These are phyloP conservation scores for Tetradesmus lagerheimii DNA, from an alignment of 139 green algal species.

Conservation along the genomic window DNA sequence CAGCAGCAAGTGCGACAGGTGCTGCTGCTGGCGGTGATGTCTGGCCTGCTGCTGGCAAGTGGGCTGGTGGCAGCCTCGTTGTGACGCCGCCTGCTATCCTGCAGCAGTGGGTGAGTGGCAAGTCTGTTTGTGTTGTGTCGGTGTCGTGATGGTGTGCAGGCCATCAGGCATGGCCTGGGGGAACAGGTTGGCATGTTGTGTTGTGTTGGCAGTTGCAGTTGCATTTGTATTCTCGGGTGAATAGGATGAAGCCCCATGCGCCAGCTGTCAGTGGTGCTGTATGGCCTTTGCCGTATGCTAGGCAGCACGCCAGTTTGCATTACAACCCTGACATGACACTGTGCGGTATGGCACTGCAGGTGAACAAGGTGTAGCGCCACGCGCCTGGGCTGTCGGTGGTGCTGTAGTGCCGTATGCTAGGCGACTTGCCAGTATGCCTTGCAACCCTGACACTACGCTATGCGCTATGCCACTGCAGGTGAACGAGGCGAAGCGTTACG, in stretches of 20 bases:
- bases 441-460: no score
- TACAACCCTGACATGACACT: no score
- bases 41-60: slow-evolving; percentile 8
- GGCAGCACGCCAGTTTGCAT: no score
- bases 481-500: slow-evolving; percentile 20
- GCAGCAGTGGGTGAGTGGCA: slow-evolving; percentile 59
- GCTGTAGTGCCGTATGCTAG: slow-evolving; percentile 62
- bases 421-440: slow-evolving; percentile 2
- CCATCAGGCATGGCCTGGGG: no score
- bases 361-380: not conserved
- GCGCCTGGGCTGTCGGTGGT: slow-evolving; percentile 39
- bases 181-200: no score
- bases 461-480: slow-evolving; percentile 55
- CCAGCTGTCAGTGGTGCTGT: slow-evolving; percentile 54
- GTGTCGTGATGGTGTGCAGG: not conserved
- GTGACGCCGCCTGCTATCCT: slow-evolving; percentile 63
- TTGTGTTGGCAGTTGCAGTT: slow-evolving; percentile 47
- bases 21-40: not conserved
- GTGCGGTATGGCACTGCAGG: no score
- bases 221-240: not conserved
- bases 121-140: not conserved
- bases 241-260: not conserved
- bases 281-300: no score
- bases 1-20: not conserved
- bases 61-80: slow-evolving; percentile 57